These are phyloP conservation scores for Aphanomyces cochlioides DNA, from an alignment of 352 stramenopile genomes.

Conservation along the genomic window DNA sequence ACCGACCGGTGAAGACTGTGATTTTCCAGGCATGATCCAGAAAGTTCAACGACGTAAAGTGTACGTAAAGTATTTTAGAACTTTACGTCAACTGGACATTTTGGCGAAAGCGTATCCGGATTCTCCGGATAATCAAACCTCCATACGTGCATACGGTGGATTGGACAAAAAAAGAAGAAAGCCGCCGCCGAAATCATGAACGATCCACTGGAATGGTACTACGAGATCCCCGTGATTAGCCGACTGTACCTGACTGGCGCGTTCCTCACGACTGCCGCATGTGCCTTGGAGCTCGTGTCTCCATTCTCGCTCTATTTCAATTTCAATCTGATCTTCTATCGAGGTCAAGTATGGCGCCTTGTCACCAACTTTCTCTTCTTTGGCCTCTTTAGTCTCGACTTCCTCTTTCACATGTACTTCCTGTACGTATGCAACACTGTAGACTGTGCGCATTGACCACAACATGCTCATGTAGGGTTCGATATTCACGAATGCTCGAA, in stretches of 20 bases:
- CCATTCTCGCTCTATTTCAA: conserved; percentile 95
- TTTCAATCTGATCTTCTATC: conserved; percentile 96
- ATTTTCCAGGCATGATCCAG: too few species aligned
- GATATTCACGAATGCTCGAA: conserved; percentile 96
- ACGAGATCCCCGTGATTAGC: conserved; percentile 98
- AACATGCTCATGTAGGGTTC: conserved; percentile 48
- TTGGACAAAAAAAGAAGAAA: too few species aligned
- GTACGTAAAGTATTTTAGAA: too few species aligned
- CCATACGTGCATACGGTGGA: too few species aligned
- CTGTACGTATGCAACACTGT: conserved; percentile 54
- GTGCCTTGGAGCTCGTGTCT: conserved; percentile 95
- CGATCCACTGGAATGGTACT: conserved; percentile 94
- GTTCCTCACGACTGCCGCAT: conserved; percentile 95
- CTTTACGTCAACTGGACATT: too few species aligned
- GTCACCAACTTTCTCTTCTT: conserved; percentile 99
- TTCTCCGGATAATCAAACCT: too few species aligned
- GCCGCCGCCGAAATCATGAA: conserved; percentile 48
- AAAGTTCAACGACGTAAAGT: too few species aligned
- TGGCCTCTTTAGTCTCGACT: conserved; percentile 97
- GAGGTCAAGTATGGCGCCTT: conserved; percentile 97
- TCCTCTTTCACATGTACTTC: conserved; percentile 99
- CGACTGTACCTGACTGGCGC: conserved; percentile 96
- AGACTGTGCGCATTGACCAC: conserved; percentile 8
- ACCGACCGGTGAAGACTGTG: too few species aligned
- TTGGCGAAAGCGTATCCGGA: too few species aligned